Evolutionary conservation across 1,284 basidiomycete genomes (phyloP), one percentile per base, ranked within the genome.

Genomic region (Microbotryum violaceum): DNA sequence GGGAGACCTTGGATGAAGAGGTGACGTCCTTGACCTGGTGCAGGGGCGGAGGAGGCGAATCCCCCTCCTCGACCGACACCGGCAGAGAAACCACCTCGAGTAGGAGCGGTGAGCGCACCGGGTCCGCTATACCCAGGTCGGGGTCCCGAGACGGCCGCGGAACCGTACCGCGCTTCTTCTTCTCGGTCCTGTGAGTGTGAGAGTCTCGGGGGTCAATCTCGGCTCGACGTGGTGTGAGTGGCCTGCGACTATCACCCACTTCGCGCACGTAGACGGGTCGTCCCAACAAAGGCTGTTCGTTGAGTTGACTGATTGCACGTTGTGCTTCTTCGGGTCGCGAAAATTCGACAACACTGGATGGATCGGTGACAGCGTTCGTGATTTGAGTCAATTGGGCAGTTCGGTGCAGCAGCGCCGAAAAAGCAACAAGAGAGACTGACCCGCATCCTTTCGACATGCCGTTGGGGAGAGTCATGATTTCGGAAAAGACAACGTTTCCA

Each of bases 381-480:
- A 51, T 44, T 44, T 29, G 25, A 47, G n/a, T 45, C 7, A 16
- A 16, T 14, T 8, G n/a, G 25, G 37, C 20, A 42, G 0, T 16
- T 56, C 23, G 37, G 27, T 8, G 7, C 9, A 20, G 8, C 6
- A 51, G 37, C 29, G 20, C 33, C 12, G 42, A 44, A 57, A 58
- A 23, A 31, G 16, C 55, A 29, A 52, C 46, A 21, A 47, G 45
- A 44, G 42, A 47, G 44, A 70, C 91, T 79, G 73, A 94, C 91
- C 91, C 92, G 85, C 94, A 97, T 75, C 93, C 94, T 77, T 97
- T 98, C 52, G 92, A 96, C 67, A 93, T 85, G 60, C 94, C 94
- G 47, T 89, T 93, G 10, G 94, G 94, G 10, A 94, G 94, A 70
- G 92, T 81, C 73, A 98, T 84, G 68, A 98, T 91, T 83, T 98